A percentile compares a stretch with the other conserved stretches of the same genome.
Evolutionary conservation across 2,329 filamentous ascomycete genomes (phyloP).

Genomic region (Pseudogymnoascus sp.): DNA sequence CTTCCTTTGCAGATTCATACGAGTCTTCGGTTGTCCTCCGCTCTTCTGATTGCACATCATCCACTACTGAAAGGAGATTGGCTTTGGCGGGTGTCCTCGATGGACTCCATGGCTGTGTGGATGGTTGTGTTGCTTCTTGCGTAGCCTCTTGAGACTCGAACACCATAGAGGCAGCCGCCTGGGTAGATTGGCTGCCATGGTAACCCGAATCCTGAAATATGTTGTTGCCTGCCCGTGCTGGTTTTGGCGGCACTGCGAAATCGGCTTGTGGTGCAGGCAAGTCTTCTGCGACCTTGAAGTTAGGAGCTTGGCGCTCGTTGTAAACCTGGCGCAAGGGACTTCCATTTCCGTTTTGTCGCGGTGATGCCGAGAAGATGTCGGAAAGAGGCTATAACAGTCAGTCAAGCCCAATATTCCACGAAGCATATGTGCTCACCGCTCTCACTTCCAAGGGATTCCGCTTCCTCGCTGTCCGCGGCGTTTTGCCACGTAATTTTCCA

Average conservation of each 20-base stretch:
- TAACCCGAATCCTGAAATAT: constrained; percentile 59
- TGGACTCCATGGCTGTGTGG: constrained; percentile 26
- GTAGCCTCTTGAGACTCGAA: not conserved
- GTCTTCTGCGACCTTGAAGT: constrained; percentile 55
- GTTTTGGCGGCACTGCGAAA: constrained; percentile 12
- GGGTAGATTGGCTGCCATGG: constrained; percentile 52
- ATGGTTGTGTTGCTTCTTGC: not conserved
- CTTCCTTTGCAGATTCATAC: constrained; percentile 38
- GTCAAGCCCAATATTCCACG: constrained; percentile 11
- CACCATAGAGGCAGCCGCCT: constrained; percentile 10
- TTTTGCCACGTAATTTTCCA: constrained; percentile 75
- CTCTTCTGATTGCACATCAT: constrained; percentile 19
- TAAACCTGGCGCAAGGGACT: constrained; percentile 31
- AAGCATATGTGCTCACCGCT: constrained; percentile 45
- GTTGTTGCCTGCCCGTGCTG: constrained; percentile 21
- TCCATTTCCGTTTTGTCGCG: constrained; percentile 42
- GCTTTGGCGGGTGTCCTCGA: constrained; percentile 25
- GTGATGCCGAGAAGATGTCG: constrained; percentile 50
- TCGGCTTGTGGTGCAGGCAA: constrained; percentile 18
- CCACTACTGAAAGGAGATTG: not conserved
- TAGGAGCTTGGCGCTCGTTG: constrained; percentile 33
- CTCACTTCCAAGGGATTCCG: constrained; percentile 49
- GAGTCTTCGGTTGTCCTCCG: constrained; percentile 26
- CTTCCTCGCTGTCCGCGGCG: constrained; percentile 64
- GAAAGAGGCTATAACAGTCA: constrained; percentile 47